Base-by-base conservation (phyloP, 176 grass and related monocot genomes). In the Phragmites australis region DNA sequence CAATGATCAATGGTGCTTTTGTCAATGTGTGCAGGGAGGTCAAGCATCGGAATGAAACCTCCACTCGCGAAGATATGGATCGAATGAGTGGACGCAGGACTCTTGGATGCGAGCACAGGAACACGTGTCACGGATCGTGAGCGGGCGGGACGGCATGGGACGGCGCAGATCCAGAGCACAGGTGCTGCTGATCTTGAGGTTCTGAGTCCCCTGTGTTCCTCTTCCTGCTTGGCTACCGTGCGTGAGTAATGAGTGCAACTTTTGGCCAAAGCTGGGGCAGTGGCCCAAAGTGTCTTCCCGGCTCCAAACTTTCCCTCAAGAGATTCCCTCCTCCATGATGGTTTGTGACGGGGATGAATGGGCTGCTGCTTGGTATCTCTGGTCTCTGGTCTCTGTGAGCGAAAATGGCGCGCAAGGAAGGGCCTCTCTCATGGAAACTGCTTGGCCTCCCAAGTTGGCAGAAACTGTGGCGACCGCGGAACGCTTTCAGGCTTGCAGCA, bases 281-380 rank as follows among this genome's bases (percentile, higher is more conserved):
- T 74, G 59, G 83, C 67, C 83, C 83, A 55, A 73, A 81, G 55
- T 61, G 62, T 63, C 46, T 77, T 85, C 47, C n/a, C 21, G 1
- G 65, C 81, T 69, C 61, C 77, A 50, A 50, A 56, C 31, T 58
- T 70, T 83, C 45, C 37, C 55, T 41, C 21, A 9, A 76, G 78
- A 85, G 82, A 85, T 81, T 85, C 82, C 49, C 55, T 5, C 61
- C 18, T 72, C 73, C 64, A 77, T 85, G 87, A 85, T 89, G 77
- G 21, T 42, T 51, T 47, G 41, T 66, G 58, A 88, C 70, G 48
- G 63, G 7, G 37, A 71, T 62, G 61, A 40, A 54, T 21, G 34
- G 64, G 16, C 30, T 45, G 43, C 52, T 41, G n/a, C 69, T 47
- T n/a, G 68, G 25, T 74, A 59, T 43, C 34, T 55, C 46, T 48